Conservation (phyloP, 192 early-diverging fungal species). For the Piromyces finnis region DNA sequence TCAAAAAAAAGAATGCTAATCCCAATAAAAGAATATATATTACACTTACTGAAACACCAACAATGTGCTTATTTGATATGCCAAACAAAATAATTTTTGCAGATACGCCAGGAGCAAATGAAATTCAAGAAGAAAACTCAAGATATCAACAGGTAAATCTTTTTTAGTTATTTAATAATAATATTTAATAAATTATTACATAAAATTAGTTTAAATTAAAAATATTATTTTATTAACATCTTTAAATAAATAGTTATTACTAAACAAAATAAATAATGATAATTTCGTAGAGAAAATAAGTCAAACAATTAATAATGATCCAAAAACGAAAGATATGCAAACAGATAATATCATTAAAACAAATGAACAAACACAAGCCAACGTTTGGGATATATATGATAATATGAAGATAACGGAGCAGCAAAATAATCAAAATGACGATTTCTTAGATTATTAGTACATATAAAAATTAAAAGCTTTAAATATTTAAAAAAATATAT, state of each 20-base stretch:
- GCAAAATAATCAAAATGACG: not conserved
- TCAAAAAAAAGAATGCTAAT: not conserved
- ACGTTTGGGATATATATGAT: not conserved
- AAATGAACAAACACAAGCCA: not conserved
- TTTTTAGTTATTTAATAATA: no score
- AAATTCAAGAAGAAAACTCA: conserved; percentile 21
- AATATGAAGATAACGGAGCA: not conserved
- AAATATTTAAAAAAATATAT: no score
- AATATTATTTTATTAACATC: no score
- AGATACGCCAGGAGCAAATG: conserved; percentile 15
- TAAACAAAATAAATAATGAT: conserved; percentile 20
- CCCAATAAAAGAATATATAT: conserved; percentile 16
- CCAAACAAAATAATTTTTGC: conserved; percentile 17
- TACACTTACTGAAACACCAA: conserved; percentile 23
- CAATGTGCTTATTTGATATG: conserved; percentile 18
- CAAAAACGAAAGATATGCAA: conserved; percentile 36
- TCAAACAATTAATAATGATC: conserved; percentile 27
- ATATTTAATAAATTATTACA: no score
- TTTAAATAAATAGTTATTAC: conserved; percentile 15
- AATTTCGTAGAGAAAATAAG: conserved; percentile 24
- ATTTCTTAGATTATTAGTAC: not conserved
- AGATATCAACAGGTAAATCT: conserved; percentile 21
- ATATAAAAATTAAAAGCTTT: no score
- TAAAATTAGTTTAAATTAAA: no score
- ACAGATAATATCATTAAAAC: conserved; percentile 3